Base-by-base conservation (phyloP, 768 basidiomycete genomes). In the Rhodotorula kratochvilovae region DNA sequence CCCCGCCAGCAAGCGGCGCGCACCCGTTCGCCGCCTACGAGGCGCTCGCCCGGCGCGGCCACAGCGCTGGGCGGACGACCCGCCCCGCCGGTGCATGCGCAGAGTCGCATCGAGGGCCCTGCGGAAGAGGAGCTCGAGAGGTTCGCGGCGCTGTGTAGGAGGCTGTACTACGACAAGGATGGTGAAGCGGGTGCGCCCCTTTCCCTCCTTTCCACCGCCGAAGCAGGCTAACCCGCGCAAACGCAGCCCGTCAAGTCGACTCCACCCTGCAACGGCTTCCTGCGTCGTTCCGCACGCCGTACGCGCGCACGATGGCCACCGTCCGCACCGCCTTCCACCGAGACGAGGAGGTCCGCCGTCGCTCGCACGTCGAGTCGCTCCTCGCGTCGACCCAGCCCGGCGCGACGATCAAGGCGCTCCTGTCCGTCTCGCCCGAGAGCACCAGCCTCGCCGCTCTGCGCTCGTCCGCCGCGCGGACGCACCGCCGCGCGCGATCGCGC, bases 241-340 rank as follows among this genome's bases (percentile, higher is more conserved):
- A 5, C 15, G 42, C 58, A 42, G 73, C 69, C 0, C 59, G 46
- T 10, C 57, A 71, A 13, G 67, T 76, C 50, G 76, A 74, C 33
- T 16, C 51, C 33, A 59, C 45, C 11, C 68, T 76, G 17, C 46
- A 56, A 4, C 65, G 68, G 6, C 70, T 74, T 6, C 66, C 68
- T 0, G 61, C 76, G 2, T 23, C 48, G 3, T 66, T 61, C 33
- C 67, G 73, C 43, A 59, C 62, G 1, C n/a, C 63, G 15, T 76
- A 72, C 68, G 71, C 68, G 5, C 67, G 67, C 11, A 61, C 71
- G 13, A 69, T 72, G 71, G 62, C 76, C 0, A 27, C 16, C 48
- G 56, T 76, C 2, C 61, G 76, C 2, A 54, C 58, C 50, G 60
- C 64, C 12, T 76, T 68, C 33, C 76, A 76, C 50, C 76, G 70